phyloP scores from a whole-genome alignment of 2,329 filamentous ascomycete genomes.

The Pezicula carpinea region DNA sequence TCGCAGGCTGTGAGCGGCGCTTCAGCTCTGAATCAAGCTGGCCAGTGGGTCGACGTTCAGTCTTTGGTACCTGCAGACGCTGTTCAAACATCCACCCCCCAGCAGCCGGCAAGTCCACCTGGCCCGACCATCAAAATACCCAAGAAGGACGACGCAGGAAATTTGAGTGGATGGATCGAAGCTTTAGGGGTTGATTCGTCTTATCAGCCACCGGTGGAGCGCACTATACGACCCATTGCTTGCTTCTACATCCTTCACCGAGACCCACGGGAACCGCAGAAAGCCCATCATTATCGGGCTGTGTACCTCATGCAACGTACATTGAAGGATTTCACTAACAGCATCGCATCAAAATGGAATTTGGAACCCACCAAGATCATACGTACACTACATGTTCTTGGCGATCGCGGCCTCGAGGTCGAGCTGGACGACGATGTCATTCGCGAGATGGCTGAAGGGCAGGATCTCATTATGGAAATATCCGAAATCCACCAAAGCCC shows the following conservation, averaged over 20 bases:
- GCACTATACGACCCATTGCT: slow-evolving; percentile 67
- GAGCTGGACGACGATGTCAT: slow-evolving; percentile 90
- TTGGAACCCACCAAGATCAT: slow-evolving; percentile 69
- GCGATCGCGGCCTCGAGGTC: slow-evolving; percentile 68
- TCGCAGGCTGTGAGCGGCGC: slow-evolving; percentile 45
- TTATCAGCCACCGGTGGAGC: slow-evolving; percentile 76
- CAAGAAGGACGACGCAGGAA: slow-evolving; percentile 56
- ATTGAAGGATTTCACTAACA: slow-evolving; percentile 65
- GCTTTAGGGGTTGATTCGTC: slow-evolving; percentile 82
- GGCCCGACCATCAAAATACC: slow-evolving; percentile 51
- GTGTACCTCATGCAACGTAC: slow-evolving; percentile 80
- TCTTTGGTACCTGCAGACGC: slow-evolving; percentile 46
- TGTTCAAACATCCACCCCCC: slow-evolving; percentile 31
- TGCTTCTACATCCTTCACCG: slow-evolving; percentile 77
- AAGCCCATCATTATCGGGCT: slow-evolving; percentile 68
- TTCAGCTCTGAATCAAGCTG: slow-evolving; percentile 28
- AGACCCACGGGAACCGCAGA: slow-evolving; percentile 39
- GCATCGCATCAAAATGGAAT: slow-evolving; percentile 74
- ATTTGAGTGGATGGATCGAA: slow-evolving; percentile 80
- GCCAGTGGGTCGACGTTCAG: slow-evolving; percentile 55
- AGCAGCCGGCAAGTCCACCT: slow-evolving; percentile 39
- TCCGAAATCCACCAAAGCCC: slow-evolving; percentile 21
- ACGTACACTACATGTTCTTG: slow-evolving; percentile 65
- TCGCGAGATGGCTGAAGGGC: slow-evolving; percentile 76
- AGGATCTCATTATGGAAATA: slow-evolving; percentile 81